Evolutionary conservation across 1,139 yeast species (phyloP).

Genomic region (Yamadazyma friedrichii): DNA sequence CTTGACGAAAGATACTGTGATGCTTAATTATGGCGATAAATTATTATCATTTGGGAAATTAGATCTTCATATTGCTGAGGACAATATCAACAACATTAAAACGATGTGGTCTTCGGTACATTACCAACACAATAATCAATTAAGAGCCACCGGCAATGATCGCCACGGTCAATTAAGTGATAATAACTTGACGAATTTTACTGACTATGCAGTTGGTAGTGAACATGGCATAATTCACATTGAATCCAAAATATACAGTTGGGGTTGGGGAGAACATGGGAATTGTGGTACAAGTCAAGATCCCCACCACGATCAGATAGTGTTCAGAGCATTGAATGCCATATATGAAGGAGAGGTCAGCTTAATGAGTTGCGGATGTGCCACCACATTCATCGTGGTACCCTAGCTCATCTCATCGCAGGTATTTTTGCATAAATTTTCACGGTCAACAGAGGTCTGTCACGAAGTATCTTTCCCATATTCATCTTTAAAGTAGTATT

Average conservation of each 20-base stretch:
- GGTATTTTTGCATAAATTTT: too few relatives aligned
- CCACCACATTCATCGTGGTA: conserved; percentile 28
- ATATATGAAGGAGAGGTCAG: conserved; percentile 33
- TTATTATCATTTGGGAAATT: conserved; percentile 1
- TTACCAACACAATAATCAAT: conserved; percentile 21
- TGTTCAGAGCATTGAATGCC: conserved; percentile 37
- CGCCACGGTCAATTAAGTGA: conserved; percentile 68
- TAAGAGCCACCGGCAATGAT: conserved; percentile 67
- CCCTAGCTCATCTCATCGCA: neutral
- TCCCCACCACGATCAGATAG: conserved; percentile 24
- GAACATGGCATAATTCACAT: conserved; percentile 69
- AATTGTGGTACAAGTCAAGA: conserved; percentile 64
- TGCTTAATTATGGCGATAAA: conserved; percentile 14
- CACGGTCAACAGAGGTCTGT: conserved; percentile 38
- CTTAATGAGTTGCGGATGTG: conserved; percentile 42
- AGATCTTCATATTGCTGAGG: neutral
- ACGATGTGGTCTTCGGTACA: conserved; percentile 88
- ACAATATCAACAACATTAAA: conserved; percentile 19
- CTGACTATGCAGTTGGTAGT: conserved; percentile 56
- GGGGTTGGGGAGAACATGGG: conserved; percentile 99
- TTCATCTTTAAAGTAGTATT: conserved; percentile 54
- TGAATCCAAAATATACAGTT: conserved; percentile 48
- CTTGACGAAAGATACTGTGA: conserved; percentile 50
- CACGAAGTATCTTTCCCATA: conserved; percentile 79
- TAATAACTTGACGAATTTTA: conserved; percentile 8